Conservation (phyloP, 305 asterid genomes). For the Fraxinus xanthoxyloides region DNA sequence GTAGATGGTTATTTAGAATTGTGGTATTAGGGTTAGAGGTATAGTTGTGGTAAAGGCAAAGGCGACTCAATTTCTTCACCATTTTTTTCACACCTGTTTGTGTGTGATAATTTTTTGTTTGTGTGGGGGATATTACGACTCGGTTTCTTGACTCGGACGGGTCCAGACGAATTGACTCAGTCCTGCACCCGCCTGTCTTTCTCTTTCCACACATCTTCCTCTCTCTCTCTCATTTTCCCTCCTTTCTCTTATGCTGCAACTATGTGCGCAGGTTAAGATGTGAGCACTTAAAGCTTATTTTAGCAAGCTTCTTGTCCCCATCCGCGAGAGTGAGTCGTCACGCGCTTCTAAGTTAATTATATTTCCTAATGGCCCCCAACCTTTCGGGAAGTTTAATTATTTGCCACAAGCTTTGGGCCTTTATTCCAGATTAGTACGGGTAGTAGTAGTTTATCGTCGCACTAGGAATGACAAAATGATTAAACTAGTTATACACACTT, state of each 20-base stretch:
- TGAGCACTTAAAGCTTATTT: conserved; percentile 25
- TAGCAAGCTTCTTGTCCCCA: conserved; percentile 19
- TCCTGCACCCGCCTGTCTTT: conserved; percentile 25
- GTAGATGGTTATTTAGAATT: conserved; percentile 40
- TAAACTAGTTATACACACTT: no score
- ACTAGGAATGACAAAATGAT: neutral
- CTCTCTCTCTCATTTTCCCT: conserved; percentile 19
- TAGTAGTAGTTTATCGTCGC: neutral
- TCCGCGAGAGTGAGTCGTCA: conserved; percentile 2
- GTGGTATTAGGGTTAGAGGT: conserved; percentile 48
- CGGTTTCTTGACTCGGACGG: conserved; percentile 4
- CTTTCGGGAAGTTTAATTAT: neutral
- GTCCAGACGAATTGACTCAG: conserved; percentile 48
- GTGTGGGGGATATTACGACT: conserved; percentile 37
- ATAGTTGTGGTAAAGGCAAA: conserved; percentile 42
- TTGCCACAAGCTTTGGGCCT: neutral
- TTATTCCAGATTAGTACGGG: neutral
- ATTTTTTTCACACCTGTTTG: conserved; percentile 61
- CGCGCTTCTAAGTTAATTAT: neutral
- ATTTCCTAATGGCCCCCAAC: neutral
- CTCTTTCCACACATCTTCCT: conserved; percentile 9
- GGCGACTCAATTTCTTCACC: conserved; percentile 80
- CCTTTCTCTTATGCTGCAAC: conserved; percentile 56
- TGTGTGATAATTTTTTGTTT: conserved; percentile 32
- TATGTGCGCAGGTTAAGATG: conserved; percentile 40